Evolutionary conservation across 2,329 filamentous ascomycete species (phyloP).

Genomic region (Kalmusia sp.): DNA sequence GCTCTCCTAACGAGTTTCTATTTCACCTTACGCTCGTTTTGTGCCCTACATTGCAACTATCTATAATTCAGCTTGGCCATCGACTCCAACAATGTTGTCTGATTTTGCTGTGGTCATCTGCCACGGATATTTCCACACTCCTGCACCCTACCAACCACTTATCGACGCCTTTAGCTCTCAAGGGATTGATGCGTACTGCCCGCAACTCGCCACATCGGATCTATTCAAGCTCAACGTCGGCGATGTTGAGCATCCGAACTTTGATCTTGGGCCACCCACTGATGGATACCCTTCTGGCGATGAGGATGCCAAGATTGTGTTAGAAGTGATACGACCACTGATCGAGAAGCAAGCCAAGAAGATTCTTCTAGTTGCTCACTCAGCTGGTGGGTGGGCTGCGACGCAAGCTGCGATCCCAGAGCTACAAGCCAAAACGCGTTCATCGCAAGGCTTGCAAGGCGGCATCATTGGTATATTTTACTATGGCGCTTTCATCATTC

Average conservation of each 20-base stretch:
- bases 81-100: conserved; percentile 10
- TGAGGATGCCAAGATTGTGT: conserved; percentile 12
- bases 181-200: conserved; percentile 42
- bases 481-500: conserved; percentile 19
- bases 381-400: conserved; percentile 43
- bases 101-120: conserved; percentile 42
- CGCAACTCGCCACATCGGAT: conserved; percentile 44
- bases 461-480: conserved; percentile 19
- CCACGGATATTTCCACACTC: conserved; percentile 40
- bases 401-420: conserved; percentile 38
- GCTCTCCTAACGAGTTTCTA: too few species aligned
- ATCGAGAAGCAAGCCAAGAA: conserved; percentile 27
- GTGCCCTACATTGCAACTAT: too few species aligned
- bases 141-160: conserved; percentile 37
- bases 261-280: conserved; percentile 27
- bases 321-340: conserved; percentile 6
- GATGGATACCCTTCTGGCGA: conserved; percentile 35
- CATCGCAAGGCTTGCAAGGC: conserved; percentile 6
- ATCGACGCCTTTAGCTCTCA: conserved; percentile 24
- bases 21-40: too few species aligned
- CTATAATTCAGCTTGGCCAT: not conserved
- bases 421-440: conserved; percentile 25
- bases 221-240: conserved; percentile 22
- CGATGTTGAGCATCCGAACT: conserved; percentile 12
- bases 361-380: conserved; percentile 42